Percentiles rank a stretch among this genome's conserved stretches.
These are phyloP conservation scores for Prunus salicina DNA, from an alignment of 306 rosid genomes.

Conservation along the genomic window DNA sequence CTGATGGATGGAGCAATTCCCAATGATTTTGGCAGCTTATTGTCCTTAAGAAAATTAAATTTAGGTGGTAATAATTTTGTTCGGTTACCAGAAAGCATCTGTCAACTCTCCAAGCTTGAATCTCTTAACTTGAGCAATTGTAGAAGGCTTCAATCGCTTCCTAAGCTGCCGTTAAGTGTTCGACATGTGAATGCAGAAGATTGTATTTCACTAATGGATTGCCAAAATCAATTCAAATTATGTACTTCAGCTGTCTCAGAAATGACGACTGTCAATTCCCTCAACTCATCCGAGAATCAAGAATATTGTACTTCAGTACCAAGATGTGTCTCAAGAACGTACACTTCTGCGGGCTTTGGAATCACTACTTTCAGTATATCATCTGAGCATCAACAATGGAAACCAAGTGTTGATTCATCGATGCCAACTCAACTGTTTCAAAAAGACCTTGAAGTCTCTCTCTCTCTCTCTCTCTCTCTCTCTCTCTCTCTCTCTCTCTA, in stretches of 20 bases:
- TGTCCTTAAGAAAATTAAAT: background rate
- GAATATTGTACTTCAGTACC: background rate
- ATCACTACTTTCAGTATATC: background rate
- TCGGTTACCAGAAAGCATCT: constrained; percentile 5
- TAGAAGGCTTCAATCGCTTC: background rate
- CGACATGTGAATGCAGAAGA: background rate
- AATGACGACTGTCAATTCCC: background rate
- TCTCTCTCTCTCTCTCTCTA: no score
- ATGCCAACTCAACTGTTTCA: background rate
- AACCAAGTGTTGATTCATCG: background rate
- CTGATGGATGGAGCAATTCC: constrained; percentile 24
- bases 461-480: background rate
- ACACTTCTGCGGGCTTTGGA: background rate
- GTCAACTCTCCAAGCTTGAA: constrained; percentile 15
- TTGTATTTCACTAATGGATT: constrained; percentile 11
- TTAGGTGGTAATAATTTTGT: constrained; percentile 13
- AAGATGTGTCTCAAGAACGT: background rate
- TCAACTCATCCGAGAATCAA: background rate
- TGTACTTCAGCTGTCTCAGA: background rate
- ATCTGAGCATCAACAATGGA: background rate
- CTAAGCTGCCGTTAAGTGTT: constrained; percentile 14
- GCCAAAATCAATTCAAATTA: background rate
- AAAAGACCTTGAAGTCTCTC: background rate
- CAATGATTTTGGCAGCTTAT: constrained; percentile 11
- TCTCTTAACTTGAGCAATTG: constrained; percentile 15